phyloP scores from a whole-genome alignment of 2,329 filamentous ascomycete species.

The Claviceps quebecensis region DNA sequence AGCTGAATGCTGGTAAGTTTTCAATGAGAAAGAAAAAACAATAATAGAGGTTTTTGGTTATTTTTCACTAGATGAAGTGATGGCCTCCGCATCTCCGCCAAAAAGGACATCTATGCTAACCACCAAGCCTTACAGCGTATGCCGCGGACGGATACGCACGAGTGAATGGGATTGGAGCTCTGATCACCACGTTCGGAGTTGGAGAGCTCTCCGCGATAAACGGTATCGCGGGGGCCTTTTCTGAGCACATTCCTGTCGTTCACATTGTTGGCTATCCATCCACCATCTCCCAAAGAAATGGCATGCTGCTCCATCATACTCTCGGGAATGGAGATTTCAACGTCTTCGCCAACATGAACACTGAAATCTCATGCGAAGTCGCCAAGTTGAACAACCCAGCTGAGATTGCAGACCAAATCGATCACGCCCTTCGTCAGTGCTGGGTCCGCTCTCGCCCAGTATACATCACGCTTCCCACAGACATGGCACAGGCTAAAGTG shows the following conservation, averaged over 20 bases:
- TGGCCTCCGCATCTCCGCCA: neutral
- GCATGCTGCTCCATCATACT: slow-evolving; percentile 49
- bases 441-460: slow-evolving; percentile 63
- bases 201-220: slow-evolving; percentile 63
- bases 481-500: slow-evolving; percentile 64
- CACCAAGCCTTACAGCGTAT: slow-evolving; percentile 37
- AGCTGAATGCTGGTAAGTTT: slow-evolving; percentile 52
- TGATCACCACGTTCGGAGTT: slow-evolving; percentile 66
- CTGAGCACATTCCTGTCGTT: slow-evolving; percentile 57
- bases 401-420: slow-evolving; percentile 62
- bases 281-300: slow-evolving; percentile 31
- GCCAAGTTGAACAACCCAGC: slow-evolving; percentile 56
- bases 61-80: neutral
- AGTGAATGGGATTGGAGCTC: slow-evolving; percentile 53
- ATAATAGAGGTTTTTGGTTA: neutral
- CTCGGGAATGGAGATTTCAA: slow-evolving; percentile 69
- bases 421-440: slow-evolving; percentile 62
- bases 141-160: slow-evolving; percentile 70
- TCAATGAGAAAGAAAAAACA: too few relatives aligned
- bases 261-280: slow-evolving; percentile 49
- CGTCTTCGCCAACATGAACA: slow-evolving; percentile 68
- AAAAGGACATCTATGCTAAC: slow-evolving; percentile 6
- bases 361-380: slow-evolving; percentile 54
- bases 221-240: slow-evolving; percentile 59
- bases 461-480: slow-evolving; percentile 71